These are phyloP conservation scores for Serendipita sp. DNA, from an alignment of 768 basidiomycete species.

Conservation along the genomic window DNA sequence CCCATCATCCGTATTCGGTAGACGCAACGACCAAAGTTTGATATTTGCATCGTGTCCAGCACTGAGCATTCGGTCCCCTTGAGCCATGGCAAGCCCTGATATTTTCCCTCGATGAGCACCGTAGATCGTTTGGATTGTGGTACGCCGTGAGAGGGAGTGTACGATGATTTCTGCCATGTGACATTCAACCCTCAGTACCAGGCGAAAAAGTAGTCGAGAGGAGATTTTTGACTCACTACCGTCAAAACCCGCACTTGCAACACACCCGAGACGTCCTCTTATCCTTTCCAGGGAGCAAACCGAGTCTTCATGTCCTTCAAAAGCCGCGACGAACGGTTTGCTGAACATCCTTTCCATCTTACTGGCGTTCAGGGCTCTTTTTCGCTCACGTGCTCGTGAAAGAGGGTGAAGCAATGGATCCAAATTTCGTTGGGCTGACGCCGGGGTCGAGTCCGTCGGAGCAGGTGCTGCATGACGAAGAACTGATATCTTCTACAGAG, in stretches of 20 bases:
- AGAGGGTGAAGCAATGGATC: constrained; percentile 95
- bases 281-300: constrained; percentile 73
- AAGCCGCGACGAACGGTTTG: constrained; percentile 81
- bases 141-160: constrained; percentile 56
- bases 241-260: constrained; percentile 92
- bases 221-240: constrained; percentile 47
- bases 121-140: constrained; percentile 38
- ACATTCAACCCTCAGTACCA: background rate
- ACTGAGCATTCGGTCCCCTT: constrained; percentile 45
- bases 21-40: constrained; percentile 56
- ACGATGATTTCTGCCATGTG: constrained; percentile 54
- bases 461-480: constrained; percentile 70
- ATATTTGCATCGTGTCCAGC: constrained; percentile 74
- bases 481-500: constrained; percentile 65
- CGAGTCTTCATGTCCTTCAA: constrained; percentile 90
- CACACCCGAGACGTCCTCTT: constrained; percentile 52
- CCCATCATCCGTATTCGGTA: constrained; percentile 11
- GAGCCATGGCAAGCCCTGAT: constrained; percentile 63
- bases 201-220: background rate
- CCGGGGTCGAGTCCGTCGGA: constrained; percentile 61
- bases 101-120: constrained; percentile 76
- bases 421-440: constrained; percentile 79
- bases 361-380: constrained; percentile 81
- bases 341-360: constrained; percentile 97
- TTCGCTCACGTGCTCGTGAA: constrained; percentile 80